Evolutionary conservation across 768 basidiomycete genomes (phyloP).

Genomic region (Boletus reticuloceps): DNA sequence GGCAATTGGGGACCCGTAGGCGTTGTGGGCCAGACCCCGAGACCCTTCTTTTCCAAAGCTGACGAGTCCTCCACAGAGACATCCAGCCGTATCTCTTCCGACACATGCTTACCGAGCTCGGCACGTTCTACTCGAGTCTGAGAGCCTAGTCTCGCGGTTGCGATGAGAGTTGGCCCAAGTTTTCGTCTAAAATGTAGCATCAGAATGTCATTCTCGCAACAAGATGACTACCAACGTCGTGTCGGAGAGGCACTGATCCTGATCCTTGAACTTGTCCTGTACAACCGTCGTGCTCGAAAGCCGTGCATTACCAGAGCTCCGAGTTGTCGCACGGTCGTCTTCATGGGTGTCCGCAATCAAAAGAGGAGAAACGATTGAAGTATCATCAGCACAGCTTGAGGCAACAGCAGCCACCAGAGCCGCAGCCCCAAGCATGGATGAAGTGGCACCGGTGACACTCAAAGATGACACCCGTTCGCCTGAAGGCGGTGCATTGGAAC

Average conservation of each 20-base stretch:
- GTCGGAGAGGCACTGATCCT: not conserved
- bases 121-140: not conserved
- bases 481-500: not conserved
- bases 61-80: not conserved
- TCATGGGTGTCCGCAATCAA: not conserved
- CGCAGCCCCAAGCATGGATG: not conserved
- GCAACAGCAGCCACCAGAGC: not conserved
- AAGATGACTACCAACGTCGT: conserved; percentile 5
- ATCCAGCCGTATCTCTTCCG: not conserved
- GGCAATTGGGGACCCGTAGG: not conserved
- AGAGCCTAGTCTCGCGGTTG: too few relatives aligned
- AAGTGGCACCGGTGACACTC: not conserved
- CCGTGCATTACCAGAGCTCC: not conserved
- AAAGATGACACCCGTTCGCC: not conserved
- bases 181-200: conserved; percentile 4
- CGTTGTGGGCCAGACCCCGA: not conserved
- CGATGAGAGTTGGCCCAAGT: not conserved
- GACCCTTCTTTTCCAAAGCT: not conserved
- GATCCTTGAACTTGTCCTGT: not conserved
- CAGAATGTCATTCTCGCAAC: not conserved
- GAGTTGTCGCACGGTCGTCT: not conserved
- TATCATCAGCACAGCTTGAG: not conserved
- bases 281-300: not conserved
- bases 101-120: not conserved
- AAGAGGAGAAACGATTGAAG: not conserved